Evolutionary conservation across 2,329 filamentous ascomycete genomes (phyloP), one percentile per base, ranked within the genome.

Genomic region (Blumeriella jaapii): DNA sequence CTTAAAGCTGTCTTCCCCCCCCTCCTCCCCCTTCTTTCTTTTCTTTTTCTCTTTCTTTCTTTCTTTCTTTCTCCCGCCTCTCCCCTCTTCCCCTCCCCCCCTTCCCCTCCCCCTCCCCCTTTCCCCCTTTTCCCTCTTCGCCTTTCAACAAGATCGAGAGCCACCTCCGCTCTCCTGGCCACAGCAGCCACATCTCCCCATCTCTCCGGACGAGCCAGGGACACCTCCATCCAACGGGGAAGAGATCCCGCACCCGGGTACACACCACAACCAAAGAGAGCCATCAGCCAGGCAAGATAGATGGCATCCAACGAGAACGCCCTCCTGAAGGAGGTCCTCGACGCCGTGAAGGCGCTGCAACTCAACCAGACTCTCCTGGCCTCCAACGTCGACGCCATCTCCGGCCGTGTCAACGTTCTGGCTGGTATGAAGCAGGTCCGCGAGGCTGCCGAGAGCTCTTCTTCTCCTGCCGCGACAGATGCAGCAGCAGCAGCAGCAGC

Each of bases 331-430:
- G 65, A 71, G 55, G 71, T 78, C 46, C 60, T 77, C 15, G 56
- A 61, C 25, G 64, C 64, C 25, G 55, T 78, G 38, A 69, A 65
- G 48, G 60, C 61, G n/a, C 55, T 78, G 40, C 65, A 73, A 42
- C 54, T 62, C 45, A 72, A 73, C 39, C 70, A 77, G 49, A 57
- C 61, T 27, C 59, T 67, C 24, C 63, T 78, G 28, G 61, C 69
- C 23, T 63, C 68, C 28, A 63, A 65, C 31, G 65, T 78, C 26
- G 71, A 77, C 55, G 63, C 64, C 27, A 74, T 78, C 56, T 69
- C 72, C 46, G 71, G 70, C 32, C 65, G 71, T 36, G 68, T 78
- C 40, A 76, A 78, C 52, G 67, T 71, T 29, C 59, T 76, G 19
- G 65, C 70, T 17, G 68, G 69, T 29, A 64, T 76, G 47, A 74